Conservation (phyloP, 331 rosid species). For the Stylosanthes scabra region DNA sequence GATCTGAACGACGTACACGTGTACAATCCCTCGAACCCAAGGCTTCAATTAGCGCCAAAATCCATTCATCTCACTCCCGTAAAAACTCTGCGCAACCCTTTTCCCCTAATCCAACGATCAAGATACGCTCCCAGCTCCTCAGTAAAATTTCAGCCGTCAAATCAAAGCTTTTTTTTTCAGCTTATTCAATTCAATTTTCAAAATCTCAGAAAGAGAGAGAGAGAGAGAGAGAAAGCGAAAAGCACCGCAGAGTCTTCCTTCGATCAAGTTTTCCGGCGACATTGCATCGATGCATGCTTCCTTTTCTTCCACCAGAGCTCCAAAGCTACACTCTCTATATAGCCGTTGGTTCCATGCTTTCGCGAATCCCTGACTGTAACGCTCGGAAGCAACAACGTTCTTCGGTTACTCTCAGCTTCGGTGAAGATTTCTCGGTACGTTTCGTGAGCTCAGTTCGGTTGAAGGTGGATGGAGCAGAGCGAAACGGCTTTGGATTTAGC, state of each 20-base stretch:
- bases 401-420: constrained; percentile 21
- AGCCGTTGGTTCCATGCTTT: constrained; percentile 9
- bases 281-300: constrained; percentile 31
- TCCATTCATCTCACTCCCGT: constrained; percentile 43
- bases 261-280: constrained; percentile 24
- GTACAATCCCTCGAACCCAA: not conserved
- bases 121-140: not conserved
- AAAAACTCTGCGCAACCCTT: constrained; percentile 6
- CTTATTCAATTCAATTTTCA: constrained; percentile 64
- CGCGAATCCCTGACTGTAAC: constrained; percentile 33
- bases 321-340: not conserved
- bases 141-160: constrained; percentile 33
- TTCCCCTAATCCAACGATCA: constrained; percentile 50
- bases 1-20: not conserved
- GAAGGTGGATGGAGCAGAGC: constrained; percentile 62
- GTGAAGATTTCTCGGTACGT: not conserved
- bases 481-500: constrained; percentile 48
- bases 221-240: not conserved
- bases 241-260: constrained; percentile 30
- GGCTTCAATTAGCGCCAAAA: constrained; percentile 76
- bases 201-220: constrained; percentile 51
- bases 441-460: constrained; percentile 28
- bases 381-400: constrained; percentile 12
- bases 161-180: not conserved
- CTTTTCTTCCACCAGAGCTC: not conserved